Percentiles rank a stretch among this genome's conserved stretches.
These are phyloP conservation scores for Cystobasidium onofrii DNA, from an alignment of 768 basidiomycete genomes.

Conservation along the genomic window DNA sequence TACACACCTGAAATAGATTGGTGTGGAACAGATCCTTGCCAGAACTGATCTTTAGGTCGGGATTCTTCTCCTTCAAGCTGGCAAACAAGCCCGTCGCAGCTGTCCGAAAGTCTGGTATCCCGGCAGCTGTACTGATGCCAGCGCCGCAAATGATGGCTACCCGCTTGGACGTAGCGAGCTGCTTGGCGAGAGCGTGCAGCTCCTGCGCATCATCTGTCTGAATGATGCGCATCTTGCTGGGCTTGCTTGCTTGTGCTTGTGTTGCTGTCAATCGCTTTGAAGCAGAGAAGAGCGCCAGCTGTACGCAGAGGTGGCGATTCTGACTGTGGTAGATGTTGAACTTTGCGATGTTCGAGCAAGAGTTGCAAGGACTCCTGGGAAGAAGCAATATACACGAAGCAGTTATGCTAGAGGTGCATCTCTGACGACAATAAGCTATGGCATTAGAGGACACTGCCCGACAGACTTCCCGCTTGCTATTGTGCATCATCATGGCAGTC, in stretches of 20 bases:
- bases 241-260: not conserved
- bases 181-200: slow-evolving; percentile 14
- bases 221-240: slow-evolving; percentile 1
- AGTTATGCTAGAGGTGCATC: too few species aligned
- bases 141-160: slow-evolving; percentile 54
- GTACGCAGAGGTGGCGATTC: not conserved
- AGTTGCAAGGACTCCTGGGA: too few species aligned
- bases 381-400: too few species aligned
- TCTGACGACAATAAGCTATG: too few species aligned
- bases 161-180: not conserved
- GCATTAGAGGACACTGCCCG: too few species aligned
- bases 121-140: slow-evolving; percentile 76
- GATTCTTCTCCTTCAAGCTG: slow-evolving; percentile 67
- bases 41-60: slow-evolving; percentile 60
- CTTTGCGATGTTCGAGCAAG: not conserved
- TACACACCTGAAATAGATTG: slow-evolving; percentile 68
- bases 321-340: not conserved
- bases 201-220: slow-evolving; percentile 1
- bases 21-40: slow-evolving; percentile 87
- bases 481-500: too few species aligned
- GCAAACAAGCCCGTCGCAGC: slow-evolving; percentile 65
- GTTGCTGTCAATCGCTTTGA: not conserved
- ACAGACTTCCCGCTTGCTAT: too few species aligned
- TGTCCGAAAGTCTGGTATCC: slow-evolving; percentile 84
- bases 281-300: not conserved